These are phyloP conservation scores for Chrysosporium queenslandicum DNA, from an alignment of 2,329 filamentous ascomycete species.

Conservation along the genomic window DNA sequence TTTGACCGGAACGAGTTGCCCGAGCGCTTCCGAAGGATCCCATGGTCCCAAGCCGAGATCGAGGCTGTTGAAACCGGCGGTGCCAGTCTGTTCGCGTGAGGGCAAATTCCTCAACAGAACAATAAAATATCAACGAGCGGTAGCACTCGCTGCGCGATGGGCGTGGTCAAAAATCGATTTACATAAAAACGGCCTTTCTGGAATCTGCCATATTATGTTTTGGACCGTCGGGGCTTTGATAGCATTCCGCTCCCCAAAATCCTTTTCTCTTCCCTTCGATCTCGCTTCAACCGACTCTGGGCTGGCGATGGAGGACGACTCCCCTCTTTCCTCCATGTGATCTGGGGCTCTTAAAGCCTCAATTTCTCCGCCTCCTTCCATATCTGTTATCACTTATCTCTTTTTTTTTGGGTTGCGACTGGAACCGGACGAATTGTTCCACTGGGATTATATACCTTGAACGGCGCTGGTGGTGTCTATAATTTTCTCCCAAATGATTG, in stretches of 20 bases:
- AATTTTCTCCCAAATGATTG: neutral
- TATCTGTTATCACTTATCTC: neutral
- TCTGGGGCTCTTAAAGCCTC: neutral
- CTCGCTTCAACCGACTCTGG: neutral
- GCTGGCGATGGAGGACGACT: neutral
- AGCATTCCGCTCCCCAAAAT: neutral
- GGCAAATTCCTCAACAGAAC: neutral
- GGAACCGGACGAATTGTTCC: neutral
- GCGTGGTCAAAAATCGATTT: neutral
- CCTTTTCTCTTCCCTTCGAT: neutral
- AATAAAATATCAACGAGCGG: neutral
- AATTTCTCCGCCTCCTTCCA: neutral
- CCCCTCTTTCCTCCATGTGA: neutral
- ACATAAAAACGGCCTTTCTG: neutral
- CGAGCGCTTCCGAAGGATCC: constrained; percentile 63
- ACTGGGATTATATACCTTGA: constrained; percentile 7
- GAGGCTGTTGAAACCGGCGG: constrained; percentile 92
- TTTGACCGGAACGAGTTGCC: constrained; percentile 89
- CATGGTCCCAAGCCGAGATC: constrained; percentile 73
- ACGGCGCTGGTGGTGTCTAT: constrained; percentile 10
- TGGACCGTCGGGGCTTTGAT: neutral
- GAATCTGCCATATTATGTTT: neutral
- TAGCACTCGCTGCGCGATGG: constrained; percentile 8
- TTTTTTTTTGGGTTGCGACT: neutral
- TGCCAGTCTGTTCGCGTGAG: constrained; percentile 54